Percentiles rank a stretch among this genome's conserved stretches.
phyloP scores from a whole-genome alignment of 805 yeast genomes.

The Novakomyces olei region DNA sequence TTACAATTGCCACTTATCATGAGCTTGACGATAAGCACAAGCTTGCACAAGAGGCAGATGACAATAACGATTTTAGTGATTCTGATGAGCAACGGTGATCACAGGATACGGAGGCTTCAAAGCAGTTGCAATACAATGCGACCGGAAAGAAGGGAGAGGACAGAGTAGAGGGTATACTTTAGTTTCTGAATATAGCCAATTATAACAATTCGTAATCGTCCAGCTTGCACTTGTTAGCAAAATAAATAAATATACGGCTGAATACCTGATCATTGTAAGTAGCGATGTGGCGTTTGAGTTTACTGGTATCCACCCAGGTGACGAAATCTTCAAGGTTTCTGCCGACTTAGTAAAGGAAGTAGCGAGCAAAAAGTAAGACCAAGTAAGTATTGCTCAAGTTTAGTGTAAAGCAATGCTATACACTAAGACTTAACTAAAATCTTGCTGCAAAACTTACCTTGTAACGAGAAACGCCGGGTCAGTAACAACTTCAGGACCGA shows the following conservation, averaged over 20 bases:
- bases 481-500: slow-evolving; percentile 86
- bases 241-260: not conserved
- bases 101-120: no score
- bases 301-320: slow-evolving; percentile 93
- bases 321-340: slow-evolving; percentile 88
- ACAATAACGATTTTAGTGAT: no score
- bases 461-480: slow-evolving; percentile 92
- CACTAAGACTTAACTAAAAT: not conserved
- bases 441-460: no score
- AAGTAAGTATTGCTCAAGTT: no score
- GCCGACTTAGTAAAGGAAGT: no score
- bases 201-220: slow-evolving; percentile 38
- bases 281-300: slow-evolving; percentile 74
- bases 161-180: slow-evolving; percentile 21
- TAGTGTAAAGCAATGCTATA: no score
- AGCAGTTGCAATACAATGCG: no score
- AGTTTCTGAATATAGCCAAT: no score
- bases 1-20: slow-evolving; percentile 23
- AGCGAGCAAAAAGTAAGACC: slow-evolving; percentile 8
- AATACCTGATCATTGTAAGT: slow-evolving; percentile 47
- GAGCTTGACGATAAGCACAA: no score
- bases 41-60: no score
- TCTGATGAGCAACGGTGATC: no score
- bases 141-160: no score
- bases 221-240: slow-evolving; percentile 4